A percentile compares a stretch with the other conserved stretches of the same genome.
Evolutionary conservation across 768 basidiomycete species (phyloP).

Genomic region (Lentinula aciculospora): DNA sequence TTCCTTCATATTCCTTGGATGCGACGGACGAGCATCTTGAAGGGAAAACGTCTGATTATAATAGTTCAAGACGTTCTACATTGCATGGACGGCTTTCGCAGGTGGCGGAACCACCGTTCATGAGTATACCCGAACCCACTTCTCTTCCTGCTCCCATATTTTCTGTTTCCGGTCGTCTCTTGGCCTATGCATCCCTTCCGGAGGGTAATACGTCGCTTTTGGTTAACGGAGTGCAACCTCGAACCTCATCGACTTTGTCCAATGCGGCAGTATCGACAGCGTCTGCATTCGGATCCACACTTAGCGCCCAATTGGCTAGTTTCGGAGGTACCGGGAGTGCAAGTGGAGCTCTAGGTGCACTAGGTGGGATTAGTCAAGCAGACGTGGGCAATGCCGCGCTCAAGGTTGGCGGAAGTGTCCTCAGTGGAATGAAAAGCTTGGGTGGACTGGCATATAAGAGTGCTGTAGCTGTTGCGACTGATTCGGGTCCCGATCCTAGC

Average conservation of each 20-base stretch:
- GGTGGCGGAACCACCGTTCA: neutral
- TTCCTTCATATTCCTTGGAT: neutral
- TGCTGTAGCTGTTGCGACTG: conserved; percentile 28
- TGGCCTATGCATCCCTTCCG: conserved; percentile 48
- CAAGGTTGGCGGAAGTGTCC: conserved; percentile 54
- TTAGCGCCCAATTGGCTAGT: conserved; percentile 9
- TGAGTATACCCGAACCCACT: neutral
- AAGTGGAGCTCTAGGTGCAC: conserved; percentile 7
- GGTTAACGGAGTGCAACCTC: conserved; percentile 10
- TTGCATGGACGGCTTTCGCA: neutral
- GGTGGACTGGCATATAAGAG: conserved; percentile 57
- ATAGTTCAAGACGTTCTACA: conserved; percentile 6
- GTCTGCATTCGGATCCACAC: conserved; percentile 16
- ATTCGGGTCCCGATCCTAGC: conserved; percentile 9
- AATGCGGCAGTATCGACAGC: conserved; percentile 16
- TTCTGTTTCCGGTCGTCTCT: conserved; percentile 54
- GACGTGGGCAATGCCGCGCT: conserved; percentile 51
- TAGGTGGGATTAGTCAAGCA: conserved; percentile 27
- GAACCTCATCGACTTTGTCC: conserved; percentile 8
- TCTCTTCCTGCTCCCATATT: conserved; percentile 44
- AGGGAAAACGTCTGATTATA: neutral
- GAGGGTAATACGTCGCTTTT: conserved; percentile 12
- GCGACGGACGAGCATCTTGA: neutral
- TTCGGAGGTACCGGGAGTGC: conserved; percentile 4
- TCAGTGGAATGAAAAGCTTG: conserved; percentile 59